Base-by-base conservation (phyloP, 352 stramenopile species). In the Phytophthora megakarya region DNA sequence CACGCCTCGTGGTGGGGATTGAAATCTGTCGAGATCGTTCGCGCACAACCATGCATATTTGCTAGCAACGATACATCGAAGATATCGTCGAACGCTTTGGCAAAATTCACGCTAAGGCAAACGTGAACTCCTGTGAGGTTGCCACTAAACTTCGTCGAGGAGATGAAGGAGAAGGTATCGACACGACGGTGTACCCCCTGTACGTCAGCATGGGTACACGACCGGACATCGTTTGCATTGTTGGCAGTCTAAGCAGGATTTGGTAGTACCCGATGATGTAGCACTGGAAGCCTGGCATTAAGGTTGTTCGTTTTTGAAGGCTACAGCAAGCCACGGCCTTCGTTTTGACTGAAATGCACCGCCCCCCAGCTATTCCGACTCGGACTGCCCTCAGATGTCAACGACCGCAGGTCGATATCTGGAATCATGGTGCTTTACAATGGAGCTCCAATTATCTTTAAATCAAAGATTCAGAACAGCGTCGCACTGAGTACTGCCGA, bases 261-360 rank as follows among this genome's bases (percentile, higher is more conserved):
- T 46, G 19, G 22, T 21, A 46, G 11, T 22, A 19, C 13, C 19
- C 49, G 28, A 47, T 13, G 13, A 38, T 33, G 19, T 15, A 26
- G 16, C 33, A 73, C 32, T 75, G 58, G 69, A 61, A 67, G n/a
- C 63, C 60, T 45, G 55, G 69, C 13, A 55, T 75, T 47, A 33
- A 59, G 1, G 39, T 72, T 6, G 35, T 75, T 10, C 68, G 13
- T 77, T 75, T 53, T 37, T 72, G 16, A 65, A 73, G n/a, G 12
- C 49, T 33, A 58, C 49, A 21, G 7, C 26, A 13, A 37, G 3
- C 26, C 23, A 37, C 12, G 43, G 22, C 7, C 22, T 50, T 22
- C 43, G n/a, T n/a, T 50, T 37, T 6, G 25, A 50, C 23, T 37
- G 43, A 11, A 21, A 22, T 28, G 22, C 4, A n/a, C 43, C 19